phyloP scores from a whole-genome alignment of 257 asterid species.

The Solanum dulcamara region DNA sequence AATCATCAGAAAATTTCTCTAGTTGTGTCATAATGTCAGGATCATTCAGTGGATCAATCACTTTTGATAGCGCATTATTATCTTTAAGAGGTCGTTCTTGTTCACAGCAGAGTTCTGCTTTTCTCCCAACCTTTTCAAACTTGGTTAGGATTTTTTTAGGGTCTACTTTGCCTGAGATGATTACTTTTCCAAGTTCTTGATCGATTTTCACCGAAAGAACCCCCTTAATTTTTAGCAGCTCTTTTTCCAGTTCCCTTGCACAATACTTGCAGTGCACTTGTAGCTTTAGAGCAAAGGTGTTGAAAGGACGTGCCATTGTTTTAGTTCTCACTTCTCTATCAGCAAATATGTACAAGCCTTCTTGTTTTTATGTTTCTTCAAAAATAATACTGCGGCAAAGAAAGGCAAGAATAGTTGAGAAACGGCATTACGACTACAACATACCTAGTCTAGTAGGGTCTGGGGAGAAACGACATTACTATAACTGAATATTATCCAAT shows the following conservation, averaged over 20 bases:
- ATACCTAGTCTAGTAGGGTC: background rate
- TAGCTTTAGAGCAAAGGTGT: constrained; percentile 2
- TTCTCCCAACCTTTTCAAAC: constrained; percentile 1
- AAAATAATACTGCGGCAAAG: background rate
- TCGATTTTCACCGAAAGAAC: background rate
- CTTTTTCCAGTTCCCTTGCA: background rate
- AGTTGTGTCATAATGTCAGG: background rate
- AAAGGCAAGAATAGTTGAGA: background rate
- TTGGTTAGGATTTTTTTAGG: constrained; percentile 3
- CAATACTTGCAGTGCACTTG: constrained; percentile 10
- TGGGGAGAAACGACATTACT: background rate
- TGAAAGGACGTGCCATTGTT: background rate
- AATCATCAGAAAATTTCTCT: background rate
- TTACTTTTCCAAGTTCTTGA: background rate
- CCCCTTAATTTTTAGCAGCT: background rate
- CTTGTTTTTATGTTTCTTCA: background rate
- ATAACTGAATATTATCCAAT: background rate
- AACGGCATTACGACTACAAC: background rate
- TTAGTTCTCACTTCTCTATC: background rate
- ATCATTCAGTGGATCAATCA: background rate
- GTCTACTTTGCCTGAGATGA: constrained; percentile 6
- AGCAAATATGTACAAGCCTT: background rate
- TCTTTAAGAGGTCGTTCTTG: background rate
- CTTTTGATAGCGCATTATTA: background rate
- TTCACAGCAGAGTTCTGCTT: constrained; percentile 13